phyloP scores from a whole-genome alignment of 2,329 filamentous ascomycete species.

The Penicillium sp. region DNA sequence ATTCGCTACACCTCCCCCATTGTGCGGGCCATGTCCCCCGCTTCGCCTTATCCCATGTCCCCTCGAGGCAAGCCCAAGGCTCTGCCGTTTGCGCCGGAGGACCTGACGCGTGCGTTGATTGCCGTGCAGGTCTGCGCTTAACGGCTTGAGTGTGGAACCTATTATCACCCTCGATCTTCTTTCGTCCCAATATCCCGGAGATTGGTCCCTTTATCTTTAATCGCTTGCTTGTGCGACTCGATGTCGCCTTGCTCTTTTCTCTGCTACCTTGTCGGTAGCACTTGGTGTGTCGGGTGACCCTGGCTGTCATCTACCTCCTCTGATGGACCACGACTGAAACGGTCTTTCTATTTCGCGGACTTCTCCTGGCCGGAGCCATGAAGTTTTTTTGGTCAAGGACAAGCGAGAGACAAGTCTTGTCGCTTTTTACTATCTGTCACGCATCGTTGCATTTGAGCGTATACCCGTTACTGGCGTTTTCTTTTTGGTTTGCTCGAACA shows the following conservation, averaged over 20 bases:
- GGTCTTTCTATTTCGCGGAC: not conserved
- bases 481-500: constrained; percentile 5
- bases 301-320: not conserved
- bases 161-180: constrained; percentile 1
- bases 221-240: constrained; percentile 9
- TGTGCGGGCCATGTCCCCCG: constrained; percentile 30
- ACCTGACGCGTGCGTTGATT: constrained; percentile 41
- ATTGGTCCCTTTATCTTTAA: constrained; percentile 18
- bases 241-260: constrained; percentile 12
- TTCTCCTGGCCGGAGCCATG: not conserved
- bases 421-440: constrained; percentile 4
- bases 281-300: not conserved
- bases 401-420: not conserved
- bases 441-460: constrained; percentile 31
- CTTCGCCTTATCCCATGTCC: constrained; percentile 22
- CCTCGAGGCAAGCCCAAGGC: constrained; percentile 29
- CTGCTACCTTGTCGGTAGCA: not conserved
- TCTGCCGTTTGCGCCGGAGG: constrained; percentile 38
- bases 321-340: not conserved
- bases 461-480: constrained; percentile 30
- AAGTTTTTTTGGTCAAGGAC: not conserved
- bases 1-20: constrained; percentile 36
- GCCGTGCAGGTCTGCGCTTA: constrained; percentile 38
- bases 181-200: constrained; percentile 20
- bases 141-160: not conserved